A percentile compares a stretch with the other conserved stretches of the same genome.
Evolutionary conservation across 306 rosid species (phyloP).

Genomic region (Gynostemma pentaphyllum): DNA sequence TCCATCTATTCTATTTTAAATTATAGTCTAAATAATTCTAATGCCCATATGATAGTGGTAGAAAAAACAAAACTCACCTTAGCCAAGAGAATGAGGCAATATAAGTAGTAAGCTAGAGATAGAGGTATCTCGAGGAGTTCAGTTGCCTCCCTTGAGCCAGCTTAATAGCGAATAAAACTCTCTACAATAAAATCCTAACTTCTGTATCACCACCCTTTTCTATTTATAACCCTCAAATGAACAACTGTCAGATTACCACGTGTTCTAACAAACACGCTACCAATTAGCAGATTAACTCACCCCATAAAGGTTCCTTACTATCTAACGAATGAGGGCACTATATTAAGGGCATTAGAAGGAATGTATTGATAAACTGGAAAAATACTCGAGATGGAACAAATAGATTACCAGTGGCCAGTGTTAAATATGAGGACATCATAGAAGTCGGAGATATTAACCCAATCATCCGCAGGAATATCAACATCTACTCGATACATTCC

Average conservation of each 20-base stretch:
- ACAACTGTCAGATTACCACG: not conserved
- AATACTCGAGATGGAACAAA: slow-evolving; percentile 6
- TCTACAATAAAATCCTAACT: not conserved
- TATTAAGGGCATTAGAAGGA: not conserved
- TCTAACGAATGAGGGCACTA: not conserved
- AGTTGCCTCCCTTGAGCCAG: not conserved
- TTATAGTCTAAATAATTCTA: not conserved
- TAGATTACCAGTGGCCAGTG: slow-evolving; percentile 79
- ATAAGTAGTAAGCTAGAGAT: not conserved
- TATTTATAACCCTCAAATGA: not conserved
- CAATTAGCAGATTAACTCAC: too few relatives aligned
- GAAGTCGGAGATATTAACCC: slow-evolving; percentile 59
- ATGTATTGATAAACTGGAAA: not conserved
- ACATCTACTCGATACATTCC: slow-evolving; percentile 70
- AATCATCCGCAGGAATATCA: slow-evolving; percentile 81
- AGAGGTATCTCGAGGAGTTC: not conserved
- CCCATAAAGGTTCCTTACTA: not conserved
- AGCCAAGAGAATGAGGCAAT: not conserved
- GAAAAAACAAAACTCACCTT: not conserved
- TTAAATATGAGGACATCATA: slow-evolving; percentile 80
- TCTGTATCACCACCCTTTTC: not conserved
- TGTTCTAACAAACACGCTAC: not conserved
- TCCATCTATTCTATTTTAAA: not conserved
- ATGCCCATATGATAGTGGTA: not conserved
- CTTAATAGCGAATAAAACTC: not conserved